Evolutionary conservation across 306 rosid genomes (phyloP).

Genomic region (Lithocarpus polystachyus): DNA sequence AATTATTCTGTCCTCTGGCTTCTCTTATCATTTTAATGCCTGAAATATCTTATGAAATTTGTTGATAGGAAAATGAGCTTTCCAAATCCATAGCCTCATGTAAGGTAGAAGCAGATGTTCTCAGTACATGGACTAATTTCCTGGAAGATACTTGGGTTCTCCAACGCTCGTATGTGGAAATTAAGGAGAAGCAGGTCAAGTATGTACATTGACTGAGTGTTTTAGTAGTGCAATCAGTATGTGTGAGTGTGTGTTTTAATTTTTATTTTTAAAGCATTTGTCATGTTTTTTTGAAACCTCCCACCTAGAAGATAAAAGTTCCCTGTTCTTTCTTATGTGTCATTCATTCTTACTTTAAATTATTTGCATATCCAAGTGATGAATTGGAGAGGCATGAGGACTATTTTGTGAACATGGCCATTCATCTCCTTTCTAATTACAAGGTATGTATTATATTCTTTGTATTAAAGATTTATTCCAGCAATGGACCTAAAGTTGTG

Average conservation of each 20-base stretch:
- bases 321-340: constrained; percentile 12
- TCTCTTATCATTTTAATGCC: constrained; percentile 15
- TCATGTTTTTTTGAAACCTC: constrained; percentile 1
- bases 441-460: constrained; percentile 50
- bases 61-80: constrained; percentile 84
- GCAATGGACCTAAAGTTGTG: constrained; percentile 3
- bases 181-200: constrained; percentile 75
- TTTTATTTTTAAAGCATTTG: not conserved
- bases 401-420: constrained; percentile 73
- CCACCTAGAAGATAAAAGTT: constrained; percentile 2
- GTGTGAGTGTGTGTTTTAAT: not conserved
- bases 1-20: constrained; percentile 1
- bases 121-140: constrained; percentile 87
- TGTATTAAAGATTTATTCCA: not conserved
- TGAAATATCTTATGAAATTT: constrained; percentile 18
- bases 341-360: constrained; percentile 2
- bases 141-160: constrained; percentile 96
- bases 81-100: constrained; percentile 68
- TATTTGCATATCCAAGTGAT: constrained; percentile 56
- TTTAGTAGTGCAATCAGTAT: constrained; percentile 13
- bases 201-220: constrained; percentile 40
- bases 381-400: constrained; percentile 86
- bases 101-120: constrained; percentile 72
- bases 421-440: constrained; percentile 70
- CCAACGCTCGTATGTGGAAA: constrained; percentile 62